Base-by-base conservation (phyloP, 1,284 basidiomycete genomes). In the Irpex sp. region DNA sequence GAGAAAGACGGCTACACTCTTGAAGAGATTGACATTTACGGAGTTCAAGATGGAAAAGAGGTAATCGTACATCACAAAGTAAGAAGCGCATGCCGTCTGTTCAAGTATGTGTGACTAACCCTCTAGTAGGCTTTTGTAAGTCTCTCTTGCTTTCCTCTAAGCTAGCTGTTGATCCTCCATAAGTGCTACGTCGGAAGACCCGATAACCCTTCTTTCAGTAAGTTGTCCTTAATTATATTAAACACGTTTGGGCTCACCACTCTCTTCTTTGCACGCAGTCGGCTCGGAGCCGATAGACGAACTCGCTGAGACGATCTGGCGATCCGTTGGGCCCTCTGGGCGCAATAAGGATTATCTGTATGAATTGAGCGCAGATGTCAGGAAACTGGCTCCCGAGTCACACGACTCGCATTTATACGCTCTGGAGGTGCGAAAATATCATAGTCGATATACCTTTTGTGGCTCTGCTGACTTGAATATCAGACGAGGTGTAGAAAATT, bases 341-440 rank as follows among this genome's bases (percentile, higher is more conserved):
- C 83, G 78, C 2, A 96, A 96, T 78, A 93, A 93, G 86, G 93
- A 95, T 55, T 96, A 96, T 70, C 77, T 95, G 4, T 93, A 89
- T 69, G 81, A 85, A 7, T 84, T 96, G 1, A 86, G 86, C 0
- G 78, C 83, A 21, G 86, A 90, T 0, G 83, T 96, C 0, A 81
- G 86, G 11, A 75, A 83, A 34, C 83, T 96, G 0, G 87, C 90
- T 0, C 89, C 91, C 0, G 81, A 88, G 57, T 92, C 91, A 4
- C 77, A 84, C 55, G 94, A 96, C 69, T 86, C 86, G 2, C 88
- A 96, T 77, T 74, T 96, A 13, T 88, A 84, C 64, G 85, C 89
- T 5, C 79, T 96, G 2, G 94, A 96, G 81, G 84, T 83, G 60
- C 9, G 82, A 77, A 54, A 37, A 17, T 11, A 19, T 40, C 8